phyloP scores from a whole-genome alignment of 257 asterid genomes.

The Nicotiana noctiflora region DNA sequence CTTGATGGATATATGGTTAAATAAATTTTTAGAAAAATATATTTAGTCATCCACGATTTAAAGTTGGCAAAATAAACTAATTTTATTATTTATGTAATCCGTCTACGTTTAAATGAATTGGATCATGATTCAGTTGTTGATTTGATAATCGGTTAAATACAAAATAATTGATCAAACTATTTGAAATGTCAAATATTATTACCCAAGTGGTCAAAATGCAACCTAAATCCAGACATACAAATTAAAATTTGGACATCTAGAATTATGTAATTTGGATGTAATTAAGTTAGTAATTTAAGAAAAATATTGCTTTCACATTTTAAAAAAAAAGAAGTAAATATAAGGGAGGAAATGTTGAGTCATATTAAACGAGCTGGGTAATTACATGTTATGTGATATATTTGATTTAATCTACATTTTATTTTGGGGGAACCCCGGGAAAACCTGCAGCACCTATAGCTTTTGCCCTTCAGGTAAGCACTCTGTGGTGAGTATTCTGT shows the following conservation, averaged over 20 bases:
- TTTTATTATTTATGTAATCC: neutral
- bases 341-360: neutral
- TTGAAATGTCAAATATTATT: neutral
- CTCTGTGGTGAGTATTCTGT: too few relatives aligned
- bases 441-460: too few relatives aligned
- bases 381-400: neutral
- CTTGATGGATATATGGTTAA: neutral
- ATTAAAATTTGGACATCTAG: neutral
- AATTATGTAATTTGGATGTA: neutral
- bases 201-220: neutral
- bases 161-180: neutral
- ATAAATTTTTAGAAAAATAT: too few relatives aligned
- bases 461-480: too few relatives aligned
- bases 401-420: too few relatives aligned
- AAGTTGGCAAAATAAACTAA: neutral
- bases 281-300: neutral
- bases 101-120: neutral
- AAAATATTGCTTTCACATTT: neutral
- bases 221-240: neutral
- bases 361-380: neutral
- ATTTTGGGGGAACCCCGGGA: too few relatives aligned
- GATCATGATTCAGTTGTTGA: neutral
- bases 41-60: neutral
- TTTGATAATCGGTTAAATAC: neutral
- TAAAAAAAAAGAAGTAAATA: neutral